Percentiles rank a stretch among this genome's conserved stretches.
Evolutionary conservation across 106 monocot genomes (phyloP).

Genomic region (Acorus gramineus): DNA sequence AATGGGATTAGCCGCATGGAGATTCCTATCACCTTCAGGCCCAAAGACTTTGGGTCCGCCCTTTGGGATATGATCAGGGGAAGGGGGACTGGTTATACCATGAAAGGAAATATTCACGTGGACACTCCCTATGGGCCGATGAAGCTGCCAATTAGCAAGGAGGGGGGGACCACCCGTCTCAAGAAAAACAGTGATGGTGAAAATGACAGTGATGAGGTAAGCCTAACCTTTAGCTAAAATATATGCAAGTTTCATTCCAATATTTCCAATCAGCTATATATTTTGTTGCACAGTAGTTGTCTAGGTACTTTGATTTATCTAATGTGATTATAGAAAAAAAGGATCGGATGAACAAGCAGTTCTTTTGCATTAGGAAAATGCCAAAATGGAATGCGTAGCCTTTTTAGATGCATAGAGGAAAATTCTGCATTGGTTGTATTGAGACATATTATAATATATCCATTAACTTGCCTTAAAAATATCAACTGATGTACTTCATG

Average conservation of each 20-base stretch:
- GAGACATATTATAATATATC: too few relatives aligned
- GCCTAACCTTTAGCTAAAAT: neutral
- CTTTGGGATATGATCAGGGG: constrained; percentile 85
- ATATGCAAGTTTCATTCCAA: neutral
- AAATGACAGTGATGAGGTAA: constrained; percentile 51
- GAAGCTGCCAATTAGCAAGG: constrained; percentile 73
- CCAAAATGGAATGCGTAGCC: too few relatives aligned
- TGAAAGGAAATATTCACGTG: constrained; percentile 71
- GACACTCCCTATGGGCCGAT: constrained; percentile 76
- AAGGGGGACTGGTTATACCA: constrained; percentile 58
- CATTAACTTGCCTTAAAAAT: too few relatives aligned
- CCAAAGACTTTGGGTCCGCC: constrained; percentile 79
- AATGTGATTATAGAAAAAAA: too few relatives aligned
- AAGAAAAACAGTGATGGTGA: constrained; percentile 50
- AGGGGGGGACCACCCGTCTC: constrained; percentile 66
- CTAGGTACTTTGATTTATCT: too few relatives aligned
- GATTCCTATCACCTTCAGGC: constrained; percentile 52
- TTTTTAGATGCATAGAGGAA: too few relatives aligned
- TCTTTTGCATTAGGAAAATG: too few relatives aligned
- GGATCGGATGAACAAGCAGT: too few relatives aligned
- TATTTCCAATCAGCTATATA: neutral
- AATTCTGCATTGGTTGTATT: too few relatives aligned
- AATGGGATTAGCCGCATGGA: constrained; percentile 46
- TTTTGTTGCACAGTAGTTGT: neutral
- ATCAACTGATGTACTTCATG: too few relatives aligned